Evolutionary conservation across 2,329 filamentous ascomycete genomes (phyloP), one percentile per base, ranked within the genome.

Genomic region (Massarina eburnea): DNA sequence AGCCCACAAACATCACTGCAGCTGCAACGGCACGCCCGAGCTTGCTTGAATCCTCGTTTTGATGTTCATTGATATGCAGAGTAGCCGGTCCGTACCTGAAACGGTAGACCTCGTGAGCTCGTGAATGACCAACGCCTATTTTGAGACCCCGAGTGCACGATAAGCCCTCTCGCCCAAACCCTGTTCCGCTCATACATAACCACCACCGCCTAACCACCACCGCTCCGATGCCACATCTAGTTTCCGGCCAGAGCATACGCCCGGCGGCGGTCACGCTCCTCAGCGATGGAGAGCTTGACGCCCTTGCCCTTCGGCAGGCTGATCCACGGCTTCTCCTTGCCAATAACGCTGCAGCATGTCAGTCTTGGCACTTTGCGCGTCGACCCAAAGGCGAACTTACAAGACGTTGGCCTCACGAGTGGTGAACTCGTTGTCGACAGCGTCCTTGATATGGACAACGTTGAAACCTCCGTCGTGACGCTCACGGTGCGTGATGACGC

Each of bases 381-480:
- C 5, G 8, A 4, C n/a, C 19, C 17, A 2, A 14, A 6, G 2
- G 18, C 9, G 15, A 45, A 61, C 62, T 61, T 61, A 66, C 61
- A 99, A 99, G 72, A 99, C 91, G 89, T 99, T 99, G 84, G 80
- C 87, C 84, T 99, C 91, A 80, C 94, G 94, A 74, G 94, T 99
- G 72, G 94, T 91, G 80, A 99, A 99, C 74, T 89, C 89, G 88
- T 99, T 99, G 86, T 97, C 94, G 79, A 99, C 92, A 72, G 91
- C 92, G 74, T 99, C 94, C 89, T 99, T 99, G 80, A 99, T 88
- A 84, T 96, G 91, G 77, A 99, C 91, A 73, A 99, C 95, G 85
- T 95, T 95, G 89, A 99, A 99, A 78, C 94, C 94, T 84, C 94
- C 94, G 70, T 99, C 94, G 85, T 99, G 94, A 71, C 94, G 90